Evolutionary conservation across 78 protist genomes (phyloP).

Genomic region (Creolimax fragrantissima): DNA sequence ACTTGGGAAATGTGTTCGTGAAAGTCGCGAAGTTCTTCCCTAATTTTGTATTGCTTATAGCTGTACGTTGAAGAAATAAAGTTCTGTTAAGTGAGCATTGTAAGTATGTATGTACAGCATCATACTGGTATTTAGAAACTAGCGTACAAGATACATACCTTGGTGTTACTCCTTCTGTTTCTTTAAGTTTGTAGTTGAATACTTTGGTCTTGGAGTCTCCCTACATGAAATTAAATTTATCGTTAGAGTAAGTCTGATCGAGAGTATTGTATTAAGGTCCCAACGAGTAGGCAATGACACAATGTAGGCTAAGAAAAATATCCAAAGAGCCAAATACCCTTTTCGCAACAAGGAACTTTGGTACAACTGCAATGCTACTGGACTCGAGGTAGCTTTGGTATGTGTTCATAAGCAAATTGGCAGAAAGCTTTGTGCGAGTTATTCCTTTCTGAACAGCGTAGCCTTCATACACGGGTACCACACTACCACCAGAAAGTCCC

Average conservation of each 20-base stretch:
- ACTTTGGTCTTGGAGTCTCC: not conserved
- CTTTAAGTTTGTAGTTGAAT: not conserved
- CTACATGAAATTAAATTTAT: no score
- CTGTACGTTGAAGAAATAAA: not conserved
- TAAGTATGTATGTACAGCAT: not conserved
- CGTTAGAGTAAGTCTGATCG: no score
- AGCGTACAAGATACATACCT: not conserved
- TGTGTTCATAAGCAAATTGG: not conserved
- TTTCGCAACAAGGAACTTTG: not conserved
- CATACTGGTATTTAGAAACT: not conserved
- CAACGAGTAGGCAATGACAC: no score
- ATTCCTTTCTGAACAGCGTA: not conserved
- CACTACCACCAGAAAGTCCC: not conserved
- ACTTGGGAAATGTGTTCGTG: not conserved
- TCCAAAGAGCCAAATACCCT: no score
- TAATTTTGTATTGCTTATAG: not conserved
- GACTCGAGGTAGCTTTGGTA: not conserved
- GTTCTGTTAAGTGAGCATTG: not conserved
- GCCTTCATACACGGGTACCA: conserved; percentile 5
- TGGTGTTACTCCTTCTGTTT: not conserved
- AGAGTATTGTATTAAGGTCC: no score
- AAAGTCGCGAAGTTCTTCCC: not conserved
- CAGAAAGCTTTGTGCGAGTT: not conserved
- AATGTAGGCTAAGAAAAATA: no score
- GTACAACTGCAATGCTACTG: not conserved